Conservation (phyloP, 169 alveolate species). For the Eimeria acervulina region DNA sequence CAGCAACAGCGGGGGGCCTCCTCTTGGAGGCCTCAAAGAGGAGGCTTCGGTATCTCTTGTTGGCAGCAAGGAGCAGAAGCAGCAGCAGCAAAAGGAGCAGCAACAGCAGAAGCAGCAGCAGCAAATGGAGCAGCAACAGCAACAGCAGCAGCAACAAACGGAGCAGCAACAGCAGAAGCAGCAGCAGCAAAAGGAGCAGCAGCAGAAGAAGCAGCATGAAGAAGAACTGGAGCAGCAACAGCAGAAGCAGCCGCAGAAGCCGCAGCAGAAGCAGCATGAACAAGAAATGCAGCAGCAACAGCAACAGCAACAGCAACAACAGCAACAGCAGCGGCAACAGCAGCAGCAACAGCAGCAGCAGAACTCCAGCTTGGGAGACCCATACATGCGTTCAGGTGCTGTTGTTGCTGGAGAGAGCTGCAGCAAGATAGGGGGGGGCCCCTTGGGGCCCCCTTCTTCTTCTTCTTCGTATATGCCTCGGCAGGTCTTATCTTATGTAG, state of each 20-base stretch:
- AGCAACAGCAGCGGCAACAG: slow-evolving; percentile 41
- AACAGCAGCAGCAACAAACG: slow-evolving; percentile 32
- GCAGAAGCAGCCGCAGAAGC: slow-evolving; percentile 35
- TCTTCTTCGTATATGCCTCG: not conserved
- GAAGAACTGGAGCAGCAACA: too few relatives aligned
- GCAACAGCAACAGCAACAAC: slow-evolving; percentile 30
- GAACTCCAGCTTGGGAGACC: not conserved
- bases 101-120: not conserved
- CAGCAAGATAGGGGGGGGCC: not conserved
- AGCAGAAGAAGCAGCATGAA: too few relatives aligned
- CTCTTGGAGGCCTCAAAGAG: not conserved
- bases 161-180: slow-evolving; percentile 32
- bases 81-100: slow-evolving; percentile 23
- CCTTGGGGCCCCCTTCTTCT: not conserved
- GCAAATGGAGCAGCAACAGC: too few relatives aligned
- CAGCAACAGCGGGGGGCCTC: not conserved
- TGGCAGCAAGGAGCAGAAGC: not conserved
- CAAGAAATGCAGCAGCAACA: not conserved
- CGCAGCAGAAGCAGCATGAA: not conserved
- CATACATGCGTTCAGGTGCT: too few relatives aligned
- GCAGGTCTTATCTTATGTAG: not conserved
- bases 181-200: slow-evolving; percentile 28
- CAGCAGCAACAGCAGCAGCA: slow-evolving; percentile 32
- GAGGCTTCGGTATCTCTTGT: not conserved
- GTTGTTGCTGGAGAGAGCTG: not conserved